Base-by-base conservation (phyloP, 73 alveolate species). In the Stentor coeruleus region DNA sequence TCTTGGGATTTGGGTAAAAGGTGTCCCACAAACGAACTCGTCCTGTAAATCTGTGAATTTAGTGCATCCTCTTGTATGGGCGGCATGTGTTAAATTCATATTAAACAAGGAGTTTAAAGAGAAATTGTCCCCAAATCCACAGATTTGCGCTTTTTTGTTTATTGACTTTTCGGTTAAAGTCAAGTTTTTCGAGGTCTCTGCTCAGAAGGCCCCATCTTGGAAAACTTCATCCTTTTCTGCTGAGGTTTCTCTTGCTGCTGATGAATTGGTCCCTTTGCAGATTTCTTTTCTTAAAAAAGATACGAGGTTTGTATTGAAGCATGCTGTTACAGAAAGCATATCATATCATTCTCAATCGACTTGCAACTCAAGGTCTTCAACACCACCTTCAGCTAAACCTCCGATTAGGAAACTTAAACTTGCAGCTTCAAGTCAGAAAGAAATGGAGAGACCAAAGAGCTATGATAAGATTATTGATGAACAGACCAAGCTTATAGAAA, bases 21-120 rank as follows among this genome's bases (percentile, higher is more conserved):
- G 35, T 0, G 0, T 15, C 39, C 83, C 83, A 0, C 35, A 33
- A 59, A 59, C 41, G 59, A 15, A 59, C 28, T 26, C 59, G 6
- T 72, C 36, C 38, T n/a, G 57, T 14, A 6, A n/a, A 60, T 14
- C 20, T 39, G 57, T 26, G 35, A 26, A 20, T 6, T n/a, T 75
- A 38, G n/a, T 33, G 15, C 83, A 75, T 75, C 83, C 83, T 0
- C 38, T 75, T 1, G 74, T 75, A 6, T 75, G 83, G 74, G 73
- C 83, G 38, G 73, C 83, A 20, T 75, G 83, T 30, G 76, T 75
- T 0, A 28, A 38, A 33, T 75, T 75, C 74, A 36, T 75, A 6
- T 20, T n/a, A 75, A 39, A 38, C 38, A 38, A 75, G 76, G 35
- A 26, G 0, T n/a, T 75, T 76, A 28, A 37, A 75, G 83, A 75